Percentiles rank a stretch among this genome's conserved stretches.
Evolutionary conservation across 805 yeast genomes (phyloP).

Genomic region (Saccharomycopsis sp.): DNA sequence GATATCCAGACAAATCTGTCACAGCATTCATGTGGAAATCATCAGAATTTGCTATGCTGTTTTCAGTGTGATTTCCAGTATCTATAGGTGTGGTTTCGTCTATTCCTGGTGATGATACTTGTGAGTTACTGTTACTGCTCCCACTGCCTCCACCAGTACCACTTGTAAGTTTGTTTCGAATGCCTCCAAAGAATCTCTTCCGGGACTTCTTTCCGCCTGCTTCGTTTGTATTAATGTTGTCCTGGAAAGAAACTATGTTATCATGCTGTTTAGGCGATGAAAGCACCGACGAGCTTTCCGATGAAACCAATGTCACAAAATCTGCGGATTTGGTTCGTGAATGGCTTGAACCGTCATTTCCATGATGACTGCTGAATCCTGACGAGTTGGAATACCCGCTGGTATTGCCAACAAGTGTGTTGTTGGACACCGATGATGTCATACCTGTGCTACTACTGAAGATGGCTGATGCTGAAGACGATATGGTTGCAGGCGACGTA

Average conservation of each 20-base stretch:
- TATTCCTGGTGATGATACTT: background rate
- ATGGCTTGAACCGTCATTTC: too few relatives aligned
- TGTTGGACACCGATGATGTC: background rate
- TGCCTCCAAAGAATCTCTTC: conserved; percentile 21
- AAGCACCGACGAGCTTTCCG: background rate
- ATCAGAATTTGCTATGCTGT: background rate
- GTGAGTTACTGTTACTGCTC: conserved; percentile 1
- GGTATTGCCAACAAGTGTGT: conserved; percentile 5
- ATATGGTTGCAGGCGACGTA: background rate
- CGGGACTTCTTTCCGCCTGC: conserved; percentile 11
- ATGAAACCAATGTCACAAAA: background rate
- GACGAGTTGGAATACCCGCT: background rate
- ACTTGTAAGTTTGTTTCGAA: conserved; percentile 15
- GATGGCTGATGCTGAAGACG: background rate
- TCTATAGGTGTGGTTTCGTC: conserved; percentile 1
- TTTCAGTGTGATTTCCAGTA: background rate
- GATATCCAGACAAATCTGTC: conserved; percentile 17
- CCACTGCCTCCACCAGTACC: background rate
- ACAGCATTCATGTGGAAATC: conserved; percentile 20
- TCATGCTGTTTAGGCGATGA: conserved; percentile 10
- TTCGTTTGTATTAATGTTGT: conserved; percentile 18
- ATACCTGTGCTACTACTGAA: background rate
- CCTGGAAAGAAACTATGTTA: conserved; percentile 17
- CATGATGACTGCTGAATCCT: background rate
- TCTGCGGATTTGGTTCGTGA: conserved; percentile 13